These are phyloP conservation scores for Quercus bicolor DNA, from an alignment of 306 rosid species.

Conservation along the genomic window DNA sequence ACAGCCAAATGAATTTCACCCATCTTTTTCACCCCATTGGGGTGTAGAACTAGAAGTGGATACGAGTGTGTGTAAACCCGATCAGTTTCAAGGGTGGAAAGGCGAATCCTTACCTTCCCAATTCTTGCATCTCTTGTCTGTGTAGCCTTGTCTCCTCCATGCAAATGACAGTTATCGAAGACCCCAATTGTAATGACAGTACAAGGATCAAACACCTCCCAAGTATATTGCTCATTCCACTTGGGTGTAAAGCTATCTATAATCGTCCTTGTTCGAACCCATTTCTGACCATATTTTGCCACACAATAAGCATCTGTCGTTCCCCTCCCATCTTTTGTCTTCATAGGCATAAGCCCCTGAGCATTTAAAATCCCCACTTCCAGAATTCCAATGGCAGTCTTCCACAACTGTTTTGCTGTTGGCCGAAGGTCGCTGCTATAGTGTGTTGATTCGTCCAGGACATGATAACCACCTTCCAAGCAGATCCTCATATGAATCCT, in stretches of 20 bases:
- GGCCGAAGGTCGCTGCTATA: constrained; percentile 99
- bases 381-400: constrained; percentile 78
- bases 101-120: constrained; percentile 94
- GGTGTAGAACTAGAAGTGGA: constrained; percentile 83
- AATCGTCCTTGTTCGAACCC: constrained; percentile 97
- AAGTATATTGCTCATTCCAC: constrained; percentile 98
- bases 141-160: constrained; percentile 72
- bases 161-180: constrained; percentile 91
- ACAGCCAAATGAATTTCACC: constrained; percentile 99
- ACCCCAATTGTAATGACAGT: constrained; percentile 94
- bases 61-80: constrained; percentile 90
- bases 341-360: constrained; percentile 93
- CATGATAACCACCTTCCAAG: constrained; percentile 95
- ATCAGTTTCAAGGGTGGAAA: constrained; percentile 91
- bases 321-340: constrained; percentile 79
- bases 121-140: constrained; percentile 70
- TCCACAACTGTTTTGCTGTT: constrained; percentile 85
- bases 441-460: constrained; percentile 92
- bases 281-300: constrained; percentile 94
- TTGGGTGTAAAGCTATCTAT: constrained; percentile 81
- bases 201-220: constrained; percentile 98
- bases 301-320: constrained; percentile 94
- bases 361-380: constrained; percentile 89
- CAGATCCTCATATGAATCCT: constrained; percentile 88
- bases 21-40: constrained; percentile 93